Evolutionary conservation across 2,329 filamentous ascomycete species (phyloP).

Genomic region (Acephala macrosclerotiorum): DNA sequence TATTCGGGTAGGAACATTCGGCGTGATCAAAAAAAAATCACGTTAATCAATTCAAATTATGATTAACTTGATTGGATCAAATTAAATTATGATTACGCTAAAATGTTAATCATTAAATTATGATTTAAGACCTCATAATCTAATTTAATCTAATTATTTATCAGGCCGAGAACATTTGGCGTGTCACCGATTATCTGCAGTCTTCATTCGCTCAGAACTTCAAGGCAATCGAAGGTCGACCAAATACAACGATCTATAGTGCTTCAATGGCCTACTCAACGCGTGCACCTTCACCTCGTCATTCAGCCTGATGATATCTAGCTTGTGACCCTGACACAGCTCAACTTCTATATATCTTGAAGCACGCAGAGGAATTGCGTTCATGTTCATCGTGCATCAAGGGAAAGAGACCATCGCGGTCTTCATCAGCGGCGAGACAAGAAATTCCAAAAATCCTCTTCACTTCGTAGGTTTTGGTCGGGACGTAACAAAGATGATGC

Average conservation of each 20-base stretch:
- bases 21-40: no score
- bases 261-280: not conserved
- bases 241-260: not conserved
- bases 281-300: not conserved
- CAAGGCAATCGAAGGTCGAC: not conserved
- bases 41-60: no score
- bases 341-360: not conserved
- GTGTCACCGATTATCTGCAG: no score
- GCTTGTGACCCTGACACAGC: not conserved
- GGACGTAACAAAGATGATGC: no score
- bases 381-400: not conserved
- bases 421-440: not conserved
- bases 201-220: no score
- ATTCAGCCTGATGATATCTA: not conserved
- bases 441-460: not conserved
- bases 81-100: no score
- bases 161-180: no score
- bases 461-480: not conserved
- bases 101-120: no score
- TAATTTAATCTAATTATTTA: no score
- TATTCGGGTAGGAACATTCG: no score
- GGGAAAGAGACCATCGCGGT: not conserved
- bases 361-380: not conserved
- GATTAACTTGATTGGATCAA: no score
- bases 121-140: no score